These are phyloP conservation scores for Pinguiococcus pyrenoidosus DNA, from an alignment of 108 stramenopile genomes.

Conservation along the genomic window DNA sequence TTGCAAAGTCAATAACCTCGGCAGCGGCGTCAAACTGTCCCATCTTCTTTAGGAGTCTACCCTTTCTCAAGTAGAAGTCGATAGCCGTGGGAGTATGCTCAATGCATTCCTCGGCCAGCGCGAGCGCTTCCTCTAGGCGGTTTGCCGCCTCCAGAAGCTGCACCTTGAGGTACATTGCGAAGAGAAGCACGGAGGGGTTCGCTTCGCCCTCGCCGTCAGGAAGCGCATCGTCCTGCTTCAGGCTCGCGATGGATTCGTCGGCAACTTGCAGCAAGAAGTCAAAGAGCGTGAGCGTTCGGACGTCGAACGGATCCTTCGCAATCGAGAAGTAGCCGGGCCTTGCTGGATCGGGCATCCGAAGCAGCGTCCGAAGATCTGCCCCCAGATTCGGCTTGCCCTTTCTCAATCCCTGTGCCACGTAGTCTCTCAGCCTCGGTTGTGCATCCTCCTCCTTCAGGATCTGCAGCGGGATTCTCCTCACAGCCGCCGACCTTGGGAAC, in stretches of 20 bases:
- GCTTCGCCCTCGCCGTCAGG: constrained; percentile 36
- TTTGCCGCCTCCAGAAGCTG: constrained; percentile 63
- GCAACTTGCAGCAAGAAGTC: constrained; percentile 45
- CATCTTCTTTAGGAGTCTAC: constrained; percentile 60
- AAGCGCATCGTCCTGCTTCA: constrained; percentile 36
- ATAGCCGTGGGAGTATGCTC: constrained; percentile 77
- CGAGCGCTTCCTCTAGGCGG: constrained; percentile 51
- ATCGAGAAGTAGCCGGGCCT: no score
- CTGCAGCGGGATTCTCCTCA: constrained; percentile 54
- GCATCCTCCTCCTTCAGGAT: not conserved
- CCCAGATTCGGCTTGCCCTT: constrained; percentile 80
- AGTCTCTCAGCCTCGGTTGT: not conserved
- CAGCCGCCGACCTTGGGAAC: constrained; percentile 42
- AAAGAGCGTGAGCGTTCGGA: constrained; percentile 45
- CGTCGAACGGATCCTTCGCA: constrained; percentile 63
- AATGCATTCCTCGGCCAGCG: constrained; percentile 63
- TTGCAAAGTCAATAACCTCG: constrained; percentile 61
- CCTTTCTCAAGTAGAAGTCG: constrained; percentile 75
- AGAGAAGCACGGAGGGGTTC: constrained; percentile 50
- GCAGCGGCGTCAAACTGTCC: constrained; percentile 73
- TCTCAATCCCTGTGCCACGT: constrained; percentile 40
- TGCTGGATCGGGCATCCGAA: no score
- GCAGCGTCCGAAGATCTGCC: constrained; percentile 56
- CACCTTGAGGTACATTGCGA: constrained; percentile 67
- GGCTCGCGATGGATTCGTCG: constrained; percentile 46